Conservation (phyloP, 148 eudicot species). For the Persicaria tinctoria region DNA sequence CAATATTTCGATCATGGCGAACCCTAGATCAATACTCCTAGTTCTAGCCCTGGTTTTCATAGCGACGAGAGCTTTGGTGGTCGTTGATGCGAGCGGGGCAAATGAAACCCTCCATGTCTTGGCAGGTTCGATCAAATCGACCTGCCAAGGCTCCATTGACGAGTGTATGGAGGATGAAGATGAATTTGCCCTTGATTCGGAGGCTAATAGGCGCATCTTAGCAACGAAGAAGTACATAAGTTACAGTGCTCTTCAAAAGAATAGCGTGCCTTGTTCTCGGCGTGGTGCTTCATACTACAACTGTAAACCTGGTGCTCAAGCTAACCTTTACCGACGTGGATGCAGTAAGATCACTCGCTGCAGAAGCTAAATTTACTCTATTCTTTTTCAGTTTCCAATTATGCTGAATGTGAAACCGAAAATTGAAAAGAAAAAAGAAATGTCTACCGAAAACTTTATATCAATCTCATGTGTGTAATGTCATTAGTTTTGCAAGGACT, state of each 20-base stretch:
- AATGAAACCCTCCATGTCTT: not conserved
- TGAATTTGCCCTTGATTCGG: slow-evolving; percentile 24
- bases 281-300: slow-evolving; percentile 75
- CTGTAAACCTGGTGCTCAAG: slow-evolving; percentile 47
- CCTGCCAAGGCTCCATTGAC: slow-evolving; percentile 22
- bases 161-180: slow-evolving; percentile 23
- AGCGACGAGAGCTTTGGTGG: slow-evolving; percentile 10
- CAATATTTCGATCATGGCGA: slow-evolving; percentile 1
- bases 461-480: slow-evolving; percentile 1
- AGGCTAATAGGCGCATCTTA: slow-evolving; percentile 21
- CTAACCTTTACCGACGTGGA: slow-evolving; percentile 61
- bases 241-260: slow-evolving; percentile 49
- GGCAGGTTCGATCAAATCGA: not conserved
- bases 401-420: not conserved
- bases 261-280: slow-evolving; percentile 45
- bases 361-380: slow-evolving; percentile 19
- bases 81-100: slow-evolving; percentile 17
- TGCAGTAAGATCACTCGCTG: slow-evolving; percentile 60
- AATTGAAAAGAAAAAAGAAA: not conserved
- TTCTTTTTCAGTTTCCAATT: not conserved
- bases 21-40: slow-evolving; percentile 13
- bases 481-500: not conserved
- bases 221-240: slow-evolving; percentile 31
- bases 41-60: slow-evolving; percentile 24
- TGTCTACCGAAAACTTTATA: not conserved